Evolutionary conservation across 805 yeast genomes (phyloP), one percentile per base, ranked within the genome.

Genomic region (Candida alai): DNA sequence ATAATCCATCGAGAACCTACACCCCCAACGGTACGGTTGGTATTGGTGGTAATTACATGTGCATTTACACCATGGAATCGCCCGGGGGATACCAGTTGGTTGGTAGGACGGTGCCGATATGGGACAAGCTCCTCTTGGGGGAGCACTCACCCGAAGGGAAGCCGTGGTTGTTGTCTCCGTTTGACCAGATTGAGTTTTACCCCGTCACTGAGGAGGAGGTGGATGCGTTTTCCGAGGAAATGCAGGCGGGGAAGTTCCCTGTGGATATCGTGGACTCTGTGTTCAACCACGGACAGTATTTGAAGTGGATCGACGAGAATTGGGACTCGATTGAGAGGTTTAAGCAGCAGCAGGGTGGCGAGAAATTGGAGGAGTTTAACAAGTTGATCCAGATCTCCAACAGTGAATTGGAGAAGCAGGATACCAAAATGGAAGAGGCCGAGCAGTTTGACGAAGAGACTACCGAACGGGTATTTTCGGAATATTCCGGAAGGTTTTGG

Each of bases 61-160:
- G 97, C 68, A 89, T 90, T 49, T 90, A 90, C 62, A 87, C 97
- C 20, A 89, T 90, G 90, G 94, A 87, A 47, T 87, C 96, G 17
- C 98, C 98, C 30, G 98, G 98, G 64, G 98, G 98, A 20, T 90
- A 90, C 63, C 97, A 90, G 65, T 73, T 90, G 48, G 90, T 88
- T 42, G 98, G 97, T 37, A 78, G 97, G 55, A 90, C 98, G 8
- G 80, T 93, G 45, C 97, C 97, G 35, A 89, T 90, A 49, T 90
- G 98, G 98, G 98, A 90, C 58, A 89, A 87, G 65, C 73, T 90
- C 49, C 73, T 85, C 20, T 68, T 93, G 43, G 93, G 88, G 26
- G 60, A 67, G 16, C 88, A 81, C 47, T 57, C 68, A 18, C 11
- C 24, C 14, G 70, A 69, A 6, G 67, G 60, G 25, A 45, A 56